Evolutionary conservation across 73 alveolate species (phyloP), one percentile per base, ranked within the genome.

Genomic region (Blepharisma japonicum): DNA sequence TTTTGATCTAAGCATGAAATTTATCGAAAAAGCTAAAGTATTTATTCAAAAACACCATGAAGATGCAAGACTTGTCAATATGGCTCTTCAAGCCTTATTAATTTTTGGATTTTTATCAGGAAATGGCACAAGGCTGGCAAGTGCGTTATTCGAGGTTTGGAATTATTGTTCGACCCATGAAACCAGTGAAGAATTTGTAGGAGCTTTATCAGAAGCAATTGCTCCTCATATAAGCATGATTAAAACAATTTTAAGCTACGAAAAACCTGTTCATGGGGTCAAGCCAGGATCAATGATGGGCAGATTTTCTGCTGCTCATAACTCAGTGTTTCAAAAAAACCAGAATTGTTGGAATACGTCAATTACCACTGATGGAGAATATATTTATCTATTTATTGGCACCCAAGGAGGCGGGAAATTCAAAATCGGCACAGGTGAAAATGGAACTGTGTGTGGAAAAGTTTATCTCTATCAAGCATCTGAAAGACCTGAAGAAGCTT

Each of bases 341-440:
- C 74, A 61, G 5, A 61, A 25, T 39, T 18, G 46, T 48, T 70
- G 66, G 66, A 70, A 78, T 74, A 80, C 92, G n/a, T 80, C 96
- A 8, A 77, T 92, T 48, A 87, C 98, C 25, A 87, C 96, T 6
- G 94, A 89, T 56, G 93, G 94, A 54, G 80, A 56, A 49, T 92
- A 90, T 70, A 71, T 92, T 48, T 92, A 87, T 77, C 72, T 91
- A 0, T 68, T 66, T 48, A 81, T 90, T 27, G 77, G 94, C 79
- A 68, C 94, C 9, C 85, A 89, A 32, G 86, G 90, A 66, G 96
- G 92, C 6, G 90, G 92, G 39, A 90, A 90, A 91, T 90, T 76
- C 55, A 92, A 90, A 77, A 78, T 92, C 11, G 98, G 98, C 4
- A 90, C 98, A 18, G 98, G 98, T 6, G 94, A 92, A 56, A 55